Evolutionary conservation across 2,329 filamentous ascomycete genomes (phyloP), one percentile per base, ranked within the genome.

Genomic region (Domatiomyces catenatus): DNA sequence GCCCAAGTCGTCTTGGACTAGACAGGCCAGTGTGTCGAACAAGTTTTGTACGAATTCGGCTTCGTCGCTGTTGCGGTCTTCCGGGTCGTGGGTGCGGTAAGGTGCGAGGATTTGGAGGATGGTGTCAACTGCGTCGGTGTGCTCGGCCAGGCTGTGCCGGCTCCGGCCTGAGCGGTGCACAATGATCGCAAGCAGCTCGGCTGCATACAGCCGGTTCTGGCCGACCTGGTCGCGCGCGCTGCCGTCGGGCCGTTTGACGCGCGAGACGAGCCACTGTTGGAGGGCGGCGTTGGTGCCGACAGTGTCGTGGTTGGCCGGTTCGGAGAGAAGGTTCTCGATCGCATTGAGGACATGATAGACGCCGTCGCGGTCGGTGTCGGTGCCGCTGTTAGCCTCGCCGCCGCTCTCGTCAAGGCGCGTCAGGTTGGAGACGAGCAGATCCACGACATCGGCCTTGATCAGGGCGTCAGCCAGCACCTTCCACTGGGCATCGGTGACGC

Each of bases 41-140:
- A 95, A 64, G 58, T 98, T 94, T 66, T 94, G 87, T 63, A 93
- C 85, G 64, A 86, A 95, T 68, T 98, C 92, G 63, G 94, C 89
- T 65, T 96, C 92, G 48, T 92, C 83, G 28, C 83, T 81, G 52
- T 88, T 86, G 62, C 85, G 90, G 47, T 81, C 77, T 19, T 53
- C 48, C 0, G 92, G 92, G 62, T 98, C 89, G 47, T 81, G 77
- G 69, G 84, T 85, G 51, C 92, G 81, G 68, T 96, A 98, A 1
- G 81, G 72, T 1, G 89, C 86, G 0, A 93, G 76, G 0, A 94
- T 74, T 66, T 93, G 87, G 12, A 98, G 79, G 58, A 94, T 72
- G 2, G 75, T 66, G 60, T 98, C 90, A 6, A 92, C 74, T 0
- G 84, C 83, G 54, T 94, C 81, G 46, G 74, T 75, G 19, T 69